Conservation (phyloP, 2,329 filamentous ascomycete genomes). For the Talaromyces piceae region DNA sequence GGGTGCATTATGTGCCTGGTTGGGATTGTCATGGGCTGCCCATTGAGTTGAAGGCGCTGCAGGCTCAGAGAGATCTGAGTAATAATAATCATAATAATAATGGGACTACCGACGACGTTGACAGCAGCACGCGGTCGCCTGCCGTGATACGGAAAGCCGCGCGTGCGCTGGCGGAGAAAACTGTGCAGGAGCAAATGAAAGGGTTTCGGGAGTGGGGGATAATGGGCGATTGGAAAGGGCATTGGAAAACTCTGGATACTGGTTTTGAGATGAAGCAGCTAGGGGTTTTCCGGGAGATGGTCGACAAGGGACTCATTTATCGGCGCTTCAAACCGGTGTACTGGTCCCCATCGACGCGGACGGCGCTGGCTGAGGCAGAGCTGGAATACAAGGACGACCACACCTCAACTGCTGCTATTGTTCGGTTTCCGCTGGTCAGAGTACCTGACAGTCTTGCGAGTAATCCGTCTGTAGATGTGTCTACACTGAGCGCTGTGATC, state of each 20-base stretch:
- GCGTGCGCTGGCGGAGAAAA: constrained; percentile 47
- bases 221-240: constrained; percentile 58
- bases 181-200: constrained; percentile 52
- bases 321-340: constrained; percentile 57
- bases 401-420: constrained; percentile 53
- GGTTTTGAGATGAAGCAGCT: constrained; percentile 55
- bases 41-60: constrained; percentile 91
- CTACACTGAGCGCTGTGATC: constrained; percentile 68
- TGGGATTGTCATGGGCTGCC: constrained; percentile 98
- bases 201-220: constrained; percentile 54
- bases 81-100: too few relatives aligned
- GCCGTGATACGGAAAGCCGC: constrained; percentile 49
- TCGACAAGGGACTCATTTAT: constrained; percentile 54
- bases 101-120: too few relatives aligned
- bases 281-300: constrained; percentile 54
- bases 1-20: constrained; percentile 76
- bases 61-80: constrained; percentile 41
- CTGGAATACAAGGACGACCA: constrained; percentile 58
- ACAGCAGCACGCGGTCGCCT: constrained; percentile 26
- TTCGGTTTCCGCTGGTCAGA: constrained; percentile 63
- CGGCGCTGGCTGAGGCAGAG: constrained; percentile 57
- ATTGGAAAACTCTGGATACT: constrained; percentile 57
- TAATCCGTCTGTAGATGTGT: constrained; percentile 34
- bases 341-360: constrained; percentile 59
- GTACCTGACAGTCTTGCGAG: constrained; percentile 40